These are phyloP conservation scores for Chaetomium sp. DNA, from an alignment of 2,329 filamentous ascomycete species.

Conservation along the genomic window DNA sequence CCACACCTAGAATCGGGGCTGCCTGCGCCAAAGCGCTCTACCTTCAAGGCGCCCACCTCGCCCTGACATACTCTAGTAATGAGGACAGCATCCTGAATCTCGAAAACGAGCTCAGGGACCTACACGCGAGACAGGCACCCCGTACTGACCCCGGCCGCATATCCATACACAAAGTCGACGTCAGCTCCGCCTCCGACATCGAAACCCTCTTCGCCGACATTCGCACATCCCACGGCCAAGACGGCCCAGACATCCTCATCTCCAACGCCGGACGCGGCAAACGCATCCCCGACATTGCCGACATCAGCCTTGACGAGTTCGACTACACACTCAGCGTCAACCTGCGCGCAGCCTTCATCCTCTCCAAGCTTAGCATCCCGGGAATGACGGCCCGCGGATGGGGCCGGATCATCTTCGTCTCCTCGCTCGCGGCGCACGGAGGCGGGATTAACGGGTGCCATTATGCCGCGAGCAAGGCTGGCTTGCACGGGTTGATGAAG, in stretches of 20 bases:
- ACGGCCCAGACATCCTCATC: conserved; percentile 55
- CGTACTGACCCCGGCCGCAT: neutral
- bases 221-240: conserved; percentile 42
- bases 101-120: conserved; percentile 33
- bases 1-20: conserved; percentile 46
- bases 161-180: conserved; percentile 49
- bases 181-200: conserved; percentile 47
- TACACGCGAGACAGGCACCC: conserved; percentile 17
- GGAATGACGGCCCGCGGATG: conserved; percentile 54
- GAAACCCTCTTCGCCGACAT: conserved; percentile 49
- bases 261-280: conserved; percentile 62
- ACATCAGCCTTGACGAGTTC: conserved; percentile 58
- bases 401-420: conserved; percentile 60
- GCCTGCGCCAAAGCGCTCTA: conserved; percentile 52
- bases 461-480: conserved; percentile 56
- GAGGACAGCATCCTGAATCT: conserved; percentile 40
- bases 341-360: conserved; percentile 54
- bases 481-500: conserved; percentile 58
- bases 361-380: conserved; percentile 53
- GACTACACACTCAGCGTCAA: conserved; percentile 58
- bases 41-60: conserved; percentile 45
- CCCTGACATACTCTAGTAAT: conserved; percentile 53
- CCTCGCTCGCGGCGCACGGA: conserved; percentile 56
- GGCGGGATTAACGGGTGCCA: conserved; percentile 59
- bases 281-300: conserved; percentile 47